A percentile compares a stretch with the other conserved stretches of the same genome.
Conservation (phyloP, 2,329 filamentous ascomycete genomes). For the Ustulina deusta region DNA sequence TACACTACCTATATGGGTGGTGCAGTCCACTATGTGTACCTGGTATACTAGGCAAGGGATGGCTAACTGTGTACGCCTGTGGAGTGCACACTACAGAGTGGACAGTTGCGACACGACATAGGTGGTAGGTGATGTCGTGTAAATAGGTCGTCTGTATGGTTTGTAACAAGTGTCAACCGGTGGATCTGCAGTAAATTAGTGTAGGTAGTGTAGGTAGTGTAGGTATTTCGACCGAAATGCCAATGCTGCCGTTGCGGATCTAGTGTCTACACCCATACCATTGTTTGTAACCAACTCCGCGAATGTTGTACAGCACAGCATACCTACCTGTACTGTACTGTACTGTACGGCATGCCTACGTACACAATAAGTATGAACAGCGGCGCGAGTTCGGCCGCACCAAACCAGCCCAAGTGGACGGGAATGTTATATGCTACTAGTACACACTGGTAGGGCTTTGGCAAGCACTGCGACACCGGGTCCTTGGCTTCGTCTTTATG, state of each 20-base stretch:
- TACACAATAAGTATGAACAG: no score
- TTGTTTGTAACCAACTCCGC: neutral
- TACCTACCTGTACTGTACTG: neutral
- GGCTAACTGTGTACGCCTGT: no score
- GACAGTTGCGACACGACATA: no score
- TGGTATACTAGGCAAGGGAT: no score
- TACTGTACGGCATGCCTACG: neutral
- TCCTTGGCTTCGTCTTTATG: conserved; percentile 12
- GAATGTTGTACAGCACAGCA: neutral
- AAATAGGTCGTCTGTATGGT: neutral
- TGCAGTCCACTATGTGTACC: no score
- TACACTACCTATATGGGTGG: neutral
- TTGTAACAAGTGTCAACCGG: conserved; percentile 18
- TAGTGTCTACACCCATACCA: no score
- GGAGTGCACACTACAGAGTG: no score
- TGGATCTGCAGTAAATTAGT: conserved; percentile 28
- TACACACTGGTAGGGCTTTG: neutral
- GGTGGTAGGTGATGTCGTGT: neutral
- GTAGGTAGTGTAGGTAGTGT: no score
- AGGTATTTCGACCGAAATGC: conserved; percentile 17
- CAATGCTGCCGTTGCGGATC: conserved; percentile 21
- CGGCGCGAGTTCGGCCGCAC: conserved; percentile 29
- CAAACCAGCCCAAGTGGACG: conserved; percentile 8
- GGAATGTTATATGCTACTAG: neutral
- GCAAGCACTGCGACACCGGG: conserved; percentile 25